Evolutionary conservation across 2,329 filamentous ascomycete species (phyloP).

Genomic region (Cercospora sp.): DNA sequence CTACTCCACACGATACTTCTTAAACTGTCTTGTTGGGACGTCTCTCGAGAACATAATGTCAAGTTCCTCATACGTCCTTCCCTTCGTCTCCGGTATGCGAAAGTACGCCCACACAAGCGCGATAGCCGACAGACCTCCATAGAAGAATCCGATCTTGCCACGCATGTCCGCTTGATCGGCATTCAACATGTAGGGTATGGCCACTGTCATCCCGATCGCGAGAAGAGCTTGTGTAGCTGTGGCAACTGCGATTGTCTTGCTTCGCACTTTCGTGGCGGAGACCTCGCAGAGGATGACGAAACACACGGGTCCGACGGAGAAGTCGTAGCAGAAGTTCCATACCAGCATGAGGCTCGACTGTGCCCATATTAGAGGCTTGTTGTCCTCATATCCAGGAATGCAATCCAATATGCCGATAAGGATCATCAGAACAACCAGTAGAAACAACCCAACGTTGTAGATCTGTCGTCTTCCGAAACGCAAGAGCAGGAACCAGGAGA

Average conservation of each 20-base stretch:
- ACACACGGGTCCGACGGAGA: constrained; percentile 42
- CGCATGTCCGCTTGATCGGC: constrained; percentile 43
- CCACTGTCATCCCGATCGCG: constrained; percentile 44
- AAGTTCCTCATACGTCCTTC: constrained; percentile 45
- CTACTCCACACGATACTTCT: constrained; percentile 32
- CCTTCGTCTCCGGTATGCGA: constrained; percentile 45
- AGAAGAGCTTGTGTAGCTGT: constrained; percentile 45
- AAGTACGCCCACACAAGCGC: constrained; percentile 43
- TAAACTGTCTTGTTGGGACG: constrained; percentile 41
- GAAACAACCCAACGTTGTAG: constrained; percentile 42
- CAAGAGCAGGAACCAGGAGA: constrained; percentile 45
- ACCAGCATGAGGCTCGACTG: constrained; percentile 44
- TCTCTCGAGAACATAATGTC: constrained; percentile 45
- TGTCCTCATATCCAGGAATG: constrained; percentile 36
- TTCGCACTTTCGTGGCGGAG: constrained; percentile 41
- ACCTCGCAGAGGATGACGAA: constrained; percentile 44
- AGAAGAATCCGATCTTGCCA: constrained; percentile 48
- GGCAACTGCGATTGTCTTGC: constrained; percentile 42
- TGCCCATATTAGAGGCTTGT: constrained; percentile 41
- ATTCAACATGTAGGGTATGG: constrained; percentile 44
- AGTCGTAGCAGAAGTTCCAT: constrained; percentile 41
- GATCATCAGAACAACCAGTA: constrained; percentile 40
- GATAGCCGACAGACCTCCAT: constrained; percentile 39
- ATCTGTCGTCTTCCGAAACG: constrained; percentile 44
- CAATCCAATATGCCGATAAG: constrained; percentile 44